Base-by-base conservation (phyloP, 208 protist species). In the Acanthamoeba rhysodes region DNA sequence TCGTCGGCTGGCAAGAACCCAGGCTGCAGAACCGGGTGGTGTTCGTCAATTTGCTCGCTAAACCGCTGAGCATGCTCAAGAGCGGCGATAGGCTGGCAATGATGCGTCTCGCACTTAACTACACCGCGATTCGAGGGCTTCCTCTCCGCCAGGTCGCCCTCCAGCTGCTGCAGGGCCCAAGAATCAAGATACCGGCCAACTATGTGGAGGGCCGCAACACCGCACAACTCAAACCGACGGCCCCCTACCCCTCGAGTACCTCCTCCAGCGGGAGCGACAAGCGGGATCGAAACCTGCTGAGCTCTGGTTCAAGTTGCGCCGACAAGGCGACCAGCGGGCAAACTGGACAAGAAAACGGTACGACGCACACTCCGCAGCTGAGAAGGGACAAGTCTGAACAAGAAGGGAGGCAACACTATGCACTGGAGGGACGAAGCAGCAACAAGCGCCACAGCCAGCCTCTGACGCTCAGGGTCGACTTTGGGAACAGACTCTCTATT, bases 51-150 rank as follows among this genome's bases (percentile, higher is more conserved):
- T 29, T 76, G 12, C 24, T 76, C 32, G 27, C 7, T 1, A 18
- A 7, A 76, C 68, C 68, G 29, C 68, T 76, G 29, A 76, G 8
- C 68, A 41, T 76, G 68, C 68, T 76, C 68, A 29, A 37, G 27
- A 76, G 32, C 68, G 32, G 29, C 7, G 68, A 76, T 22, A 34
- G 32, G 68, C 16, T 76, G 32, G 32, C 27, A 10, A 4, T 76
- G 27, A 76, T 76, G 68, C 27, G 14, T 18, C 27, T 76, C 16
- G 27, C 68, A 4, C 68, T 76, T 8, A 76, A 76, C 68, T 76
- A 76, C 68, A 76, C 32, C 4, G 32, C 27, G 29, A 76, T 76
- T 76, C 68, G 68, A 76, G 68, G 68, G 29, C 68, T 76, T 37
- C 27, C 68, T 37, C 32, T 76, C 55, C 55, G 55, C 55, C 55